Evolutionary conservation across 805 yeast genomes (phyloP), one percentile per base, ranked within the genome.

Genomic region (Candida coleopterorum): DNA sequence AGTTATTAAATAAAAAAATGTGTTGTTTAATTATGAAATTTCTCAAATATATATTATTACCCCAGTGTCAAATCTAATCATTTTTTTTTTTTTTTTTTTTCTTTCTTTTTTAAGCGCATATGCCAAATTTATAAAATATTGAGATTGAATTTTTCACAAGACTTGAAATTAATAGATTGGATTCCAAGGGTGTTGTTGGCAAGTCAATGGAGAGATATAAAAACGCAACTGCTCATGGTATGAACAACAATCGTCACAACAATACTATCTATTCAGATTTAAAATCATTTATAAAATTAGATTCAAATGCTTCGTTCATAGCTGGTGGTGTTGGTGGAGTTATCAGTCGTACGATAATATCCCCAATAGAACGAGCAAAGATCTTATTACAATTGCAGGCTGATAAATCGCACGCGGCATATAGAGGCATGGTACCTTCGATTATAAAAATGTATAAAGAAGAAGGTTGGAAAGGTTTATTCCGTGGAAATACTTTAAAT

Each of bases 361-460:
- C 96, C 9, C 98, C 98, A 1, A 79, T 90, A 60, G 98, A 90
- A 58, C 69, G 98, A 47, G 94, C 93, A 48, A 90, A 90, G 60
- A 93, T 93, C 44, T 60, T 90, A 18, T 77, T 88, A 49, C 98
- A 90, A 60, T 79, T 93, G 24, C 97, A 90, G 59, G 93, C 85
- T 9, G 68, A 68, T 11, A 72, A 67, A 18, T 66, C 74, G 1
- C 72, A 61, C 28, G 70, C 54, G 41, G 72, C 59, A 41, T 72
- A 75, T 34, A 62, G 68, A n/a, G 96, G 97, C 2, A 75, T 88
- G 53, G 68, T 80, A 40, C 71, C 80, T 5, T 86, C 96, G 0
- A 77, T 93, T 9, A 54, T 62, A 42, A 79, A 82, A 45, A 85
- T 90, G 73, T 89, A 87, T 72, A 63, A 62, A 37, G 96, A 87